Percentiles rank a stretch among this genome's conserved stretches.
phyloP scores from a whole-genome alignment of 768 basidiomycete genomes.

The Vararia minispora region DNA sequence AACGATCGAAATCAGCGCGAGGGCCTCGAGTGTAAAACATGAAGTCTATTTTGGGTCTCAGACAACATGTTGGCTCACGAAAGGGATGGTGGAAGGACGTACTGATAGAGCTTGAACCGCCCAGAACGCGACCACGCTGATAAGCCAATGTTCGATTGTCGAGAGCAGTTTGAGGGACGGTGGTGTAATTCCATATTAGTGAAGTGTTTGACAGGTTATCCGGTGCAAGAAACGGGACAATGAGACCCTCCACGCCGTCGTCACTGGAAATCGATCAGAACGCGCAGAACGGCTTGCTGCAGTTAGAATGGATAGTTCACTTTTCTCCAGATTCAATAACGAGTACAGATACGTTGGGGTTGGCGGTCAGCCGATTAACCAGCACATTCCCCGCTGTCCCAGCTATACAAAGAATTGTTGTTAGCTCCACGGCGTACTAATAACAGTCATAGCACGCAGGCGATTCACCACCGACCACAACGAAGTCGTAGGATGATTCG shows the following conservation, averaged over 20 bases:
- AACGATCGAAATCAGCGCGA: slow-evolving; percentile 26
- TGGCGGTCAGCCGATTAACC: neutral
- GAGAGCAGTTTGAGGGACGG: slow-evolving; percentile 21
- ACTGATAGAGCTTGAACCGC: slow-evolving; percentile 24
- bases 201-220: slow-evolving; percentile 9
- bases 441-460: too few relatives aligned
- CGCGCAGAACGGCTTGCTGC: too few relatives aligned
- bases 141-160: slow-evolving; percentile 22
- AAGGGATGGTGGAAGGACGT: slow-evolving; percentile 6
- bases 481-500: too few relatives aligned
- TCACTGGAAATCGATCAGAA: too few relatives aligned
- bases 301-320: too few relatives aligned
- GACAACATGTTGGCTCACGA: neutral
- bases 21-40: slow-evolving; percentile 27
- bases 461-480: too few relatives aligned
- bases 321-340: neutral
- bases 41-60: slow-evolving; percentile 17
- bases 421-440: too few relatives aligned
- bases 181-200: slow-evolving; percentile 27
- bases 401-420: too few relatives aligned
- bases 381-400: neutral
- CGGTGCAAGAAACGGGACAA: too few relatives aligned
- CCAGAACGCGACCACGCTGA: slow-evolving; percentile 24
- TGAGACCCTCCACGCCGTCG: too few relatives aligned
- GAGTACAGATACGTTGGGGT: neutral